Base-by-base conservation (phyloP, 2,329 filamentous ascomycete species). In the Acrodontium crateriforme region DNA sequence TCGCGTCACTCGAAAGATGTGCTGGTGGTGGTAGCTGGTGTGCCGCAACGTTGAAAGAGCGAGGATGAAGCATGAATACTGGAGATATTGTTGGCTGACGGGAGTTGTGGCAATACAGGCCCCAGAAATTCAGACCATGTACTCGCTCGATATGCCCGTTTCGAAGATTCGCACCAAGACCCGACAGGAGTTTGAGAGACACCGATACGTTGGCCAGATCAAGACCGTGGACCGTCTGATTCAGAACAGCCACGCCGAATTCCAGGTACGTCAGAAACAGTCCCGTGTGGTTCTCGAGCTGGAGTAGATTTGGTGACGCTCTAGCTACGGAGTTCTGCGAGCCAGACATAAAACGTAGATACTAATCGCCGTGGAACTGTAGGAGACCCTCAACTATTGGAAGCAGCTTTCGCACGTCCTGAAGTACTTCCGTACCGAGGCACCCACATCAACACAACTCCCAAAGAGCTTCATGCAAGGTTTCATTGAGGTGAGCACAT, bases 341-440 rank as follows among this genome's bases (percentile, higher is more conserved):
- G n/a, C n/a, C n/a, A n/a, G n/a, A n/a, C 10, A 22, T 5, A 22
- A 12, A 22, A 12, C n/a, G 8, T 8, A n/a, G 4, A n/a, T 22
- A 8, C 20, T 22, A 12, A 22, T 12, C 5, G 16, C 9, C 18
- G 14, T 8, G 11, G 17, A 16, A 10, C 13, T 21, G 32, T 45
- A 94, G 85, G 89, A 98, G 69, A 98, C 81, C 29, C 74, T 98
- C 67, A 98, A 98, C 65, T 98, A 80, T 69, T 98, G 89, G 89
- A 93, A 94, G 62, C 89, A 98, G 61, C 69, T 85, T 37, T 80
- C 80, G 39, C 89, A 98, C 56, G 71, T 98, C 45, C 83, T 98
- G 71, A 84, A 89, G 48, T 98, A 93, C 61, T 98, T 95, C 69
- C 75, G 85, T 53, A 69, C 75, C 46, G 85, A 95, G 58, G 82